phyloP scores from a whole-genome alignment of 768 basidiomycete species.

The Tubosaeta brunneosetosa region DNA sequence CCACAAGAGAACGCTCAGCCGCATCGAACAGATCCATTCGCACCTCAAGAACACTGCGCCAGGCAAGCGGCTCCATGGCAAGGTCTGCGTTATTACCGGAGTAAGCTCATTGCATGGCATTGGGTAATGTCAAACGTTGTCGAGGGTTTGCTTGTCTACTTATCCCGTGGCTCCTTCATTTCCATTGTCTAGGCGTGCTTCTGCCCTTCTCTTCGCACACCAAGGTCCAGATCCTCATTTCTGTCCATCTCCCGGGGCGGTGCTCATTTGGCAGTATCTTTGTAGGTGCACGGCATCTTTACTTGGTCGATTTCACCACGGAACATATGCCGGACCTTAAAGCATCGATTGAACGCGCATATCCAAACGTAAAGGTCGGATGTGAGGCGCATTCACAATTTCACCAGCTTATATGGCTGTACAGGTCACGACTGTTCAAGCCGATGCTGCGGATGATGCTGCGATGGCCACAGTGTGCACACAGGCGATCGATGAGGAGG shows the following conservation, averaged over 20 bases:
- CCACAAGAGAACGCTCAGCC: slow-evolving; percentile 55
- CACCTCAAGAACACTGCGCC: slow-evolving; percentile 58
- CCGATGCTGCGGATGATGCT: slow-evolving; percentile 77
- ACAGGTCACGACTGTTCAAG: slow-evolving; percentile 73
- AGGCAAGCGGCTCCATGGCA: slow-evolving; percentile 56
- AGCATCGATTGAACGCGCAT: slow-evolving; percentile 57
- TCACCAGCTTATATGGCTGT: slow-evolving; percentile 10
- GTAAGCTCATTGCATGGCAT: slow-evolving; percentile 86
- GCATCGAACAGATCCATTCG: slow-evolving; percentile 62
- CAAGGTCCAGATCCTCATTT: slow-evolving; percentile 48
- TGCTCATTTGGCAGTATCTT: slow-evolving; percentile 1
- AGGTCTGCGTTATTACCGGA: slow-evolving; percentile 86
- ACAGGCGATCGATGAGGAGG: slow-evolving; percentile 73
- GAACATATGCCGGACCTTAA: slow-evolving; percentile 69
- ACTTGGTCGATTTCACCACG: slow-evolving; percentile 66
- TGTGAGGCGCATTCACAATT: neutral
- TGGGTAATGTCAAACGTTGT: slow-evolving; percentile 47
- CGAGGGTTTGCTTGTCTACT: slow-evolving; percentile 7
- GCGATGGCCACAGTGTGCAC: slow-evolving; percentile 67
- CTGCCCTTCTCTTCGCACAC: slow-evolving; percentile 70
- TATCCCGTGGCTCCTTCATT: slow-evolving; percentile 6
- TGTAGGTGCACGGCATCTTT: slow-evolving; percentile 71
- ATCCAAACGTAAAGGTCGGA: slow-evolving; percentile 74
- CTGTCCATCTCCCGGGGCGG: neutral
- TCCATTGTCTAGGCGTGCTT: slow-evolving; percentile 52